These are phyloP conservation scores for Graphiopsis chlorocephala DNA, from an alignment of 2,329 filamentous ascomycete genomes.

Conservation along the genomic window DNA sequence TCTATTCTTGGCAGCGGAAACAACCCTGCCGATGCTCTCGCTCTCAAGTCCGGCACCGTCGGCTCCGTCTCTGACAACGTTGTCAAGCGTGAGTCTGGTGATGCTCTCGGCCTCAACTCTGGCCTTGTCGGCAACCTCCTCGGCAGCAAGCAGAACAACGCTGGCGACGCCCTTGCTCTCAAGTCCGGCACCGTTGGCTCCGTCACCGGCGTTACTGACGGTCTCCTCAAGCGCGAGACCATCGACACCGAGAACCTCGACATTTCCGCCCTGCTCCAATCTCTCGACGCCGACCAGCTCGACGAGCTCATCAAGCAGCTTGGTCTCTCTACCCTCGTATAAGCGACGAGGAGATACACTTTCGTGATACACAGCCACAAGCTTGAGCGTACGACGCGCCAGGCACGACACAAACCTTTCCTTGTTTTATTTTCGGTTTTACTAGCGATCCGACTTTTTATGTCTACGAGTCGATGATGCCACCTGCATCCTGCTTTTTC, in stretches of 20 bases:
- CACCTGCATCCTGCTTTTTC: background rate
- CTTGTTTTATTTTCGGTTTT: background rate
- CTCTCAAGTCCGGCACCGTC: background rate
- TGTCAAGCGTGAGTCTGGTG: background rate
- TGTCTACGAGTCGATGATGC: constrained; percentile 11
- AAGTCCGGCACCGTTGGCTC: background rate
- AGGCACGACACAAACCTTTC: background rate
- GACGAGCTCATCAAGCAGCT: background rate
- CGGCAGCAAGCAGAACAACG: background rate
- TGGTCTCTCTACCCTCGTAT: background rate
- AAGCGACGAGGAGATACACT: background rate
- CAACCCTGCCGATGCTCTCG: background rate
- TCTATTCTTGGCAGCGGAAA: background rate
- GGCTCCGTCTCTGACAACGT: background rate
- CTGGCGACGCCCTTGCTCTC: background rate
- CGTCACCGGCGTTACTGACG: background rate
- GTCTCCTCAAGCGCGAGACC: background rate
- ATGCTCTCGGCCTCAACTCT: background rate
- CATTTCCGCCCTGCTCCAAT: background rate
- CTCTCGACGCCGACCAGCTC: background rate
- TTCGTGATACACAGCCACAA: background rate
- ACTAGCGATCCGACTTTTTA: background rate
- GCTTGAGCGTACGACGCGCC: background rate
- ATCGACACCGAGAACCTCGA: constrained; percentile 5
- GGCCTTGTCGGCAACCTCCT: background rate